A percentile compares a stretch with the other conserved stretches of the same genome.
phyloP scores from a whole-genome alignment of 1,139 yeast species.

The Zygosaccharomyces pseudobailii region DNA sequence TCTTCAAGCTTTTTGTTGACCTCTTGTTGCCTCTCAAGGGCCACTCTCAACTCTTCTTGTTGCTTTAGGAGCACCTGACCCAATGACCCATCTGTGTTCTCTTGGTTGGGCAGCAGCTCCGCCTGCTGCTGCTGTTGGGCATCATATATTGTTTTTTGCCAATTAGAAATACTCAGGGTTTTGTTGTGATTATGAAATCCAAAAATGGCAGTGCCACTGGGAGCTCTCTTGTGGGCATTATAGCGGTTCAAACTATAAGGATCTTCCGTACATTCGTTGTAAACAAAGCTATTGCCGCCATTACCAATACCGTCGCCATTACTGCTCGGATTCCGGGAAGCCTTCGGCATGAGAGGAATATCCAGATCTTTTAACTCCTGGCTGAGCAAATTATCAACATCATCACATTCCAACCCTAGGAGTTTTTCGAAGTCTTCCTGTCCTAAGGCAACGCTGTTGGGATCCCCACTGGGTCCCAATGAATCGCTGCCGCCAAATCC shows the following conservation, averaged over 20 bases:
- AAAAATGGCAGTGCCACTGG: constrained; percentile 61
- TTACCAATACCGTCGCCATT: constrained; percentile 1
- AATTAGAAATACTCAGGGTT: constrained; percentile 37
- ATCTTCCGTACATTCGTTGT: not conserved
- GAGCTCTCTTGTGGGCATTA: constrained; percentile 32
- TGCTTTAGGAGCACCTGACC: constrained; percentile 27
- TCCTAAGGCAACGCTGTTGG: not conserved
- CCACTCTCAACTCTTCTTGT: constrained; percentile 28
- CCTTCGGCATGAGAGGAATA: constrained; percentile 27
- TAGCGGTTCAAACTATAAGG: constrained; percentile 8
- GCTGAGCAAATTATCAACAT: constrained; percentile 28
- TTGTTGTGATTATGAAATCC: constrained; percentile 55
- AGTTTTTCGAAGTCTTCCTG: constrained; percentile 11
- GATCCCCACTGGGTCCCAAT: not conserved
- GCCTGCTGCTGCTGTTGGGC: not conserved
- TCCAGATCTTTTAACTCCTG: constrained; percentile 31
- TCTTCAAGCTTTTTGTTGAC: constrained; percentile 29
- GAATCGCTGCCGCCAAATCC: constrained; percentile 2
- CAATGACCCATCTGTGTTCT: constrained; percentile 9
- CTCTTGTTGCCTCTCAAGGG: constrained; percentile 31
- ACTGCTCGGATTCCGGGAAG: not conserved
- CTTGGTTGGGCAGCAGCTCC: not conserved
- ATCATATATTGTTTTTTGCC: constrained; percentile 11
- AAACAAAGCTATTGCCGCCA: constrained; percentile 2
- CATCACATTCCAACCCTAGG: constrained; percentile 21